phyloP scores from a whole-genome alignment of 2,329 filamentous ascomycete species.

The Calonectria crousiana region DNA sequence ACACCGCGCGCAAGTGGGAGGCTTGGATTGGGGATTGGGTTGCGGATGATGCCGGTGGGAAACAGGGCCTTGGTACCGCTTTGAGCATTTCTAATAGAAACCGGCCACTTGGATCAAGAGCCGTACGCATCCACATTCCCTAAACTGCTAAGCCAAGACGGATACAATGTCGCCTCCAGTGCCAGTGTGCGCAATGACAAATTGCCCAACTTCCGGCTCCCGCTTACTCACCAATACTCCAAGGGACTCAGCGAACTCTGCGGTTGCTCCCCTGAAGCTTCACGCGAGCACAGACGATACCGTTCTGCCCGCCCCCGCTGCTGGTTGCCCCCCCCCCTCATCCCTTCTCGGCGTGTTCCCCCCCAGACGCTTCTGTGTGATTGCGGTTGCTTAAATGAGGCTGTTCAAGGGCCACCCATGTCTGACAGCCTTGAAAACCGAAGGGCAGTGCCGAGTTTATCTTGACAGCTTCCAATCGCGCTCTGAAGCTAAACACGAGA shows the following conservation, averaged over 20 bases:
- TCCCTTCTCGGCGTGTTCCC: background rate
- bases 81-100: background rate
- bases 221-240: conserved; percentile 20
- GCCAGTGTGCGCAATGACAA: background rate
- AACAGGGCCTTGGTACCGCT: background rate
- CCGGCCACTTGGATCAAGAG: conserved; percentile 4
- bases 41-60: background rate
- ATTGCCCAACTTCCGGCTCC: conserved; percentile 12
- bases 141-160: background rate
- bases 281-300: conserved; percentile 14
- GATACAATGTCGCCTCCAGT: background rate
- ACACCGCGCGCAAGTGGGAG: background rate
- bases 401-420: conserved; percentile 15
- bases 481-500: background rate
- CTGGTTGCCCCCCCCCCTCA: background rate
- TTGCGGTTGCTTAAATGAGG: conserved; percentile 17
- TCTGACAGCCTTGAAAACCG: conserved; percentile 13
- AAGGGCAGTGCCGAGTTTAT: conserved; percentile 23
- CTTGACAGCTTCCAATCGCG: conserved; percentile 10
- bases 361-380: background rate
- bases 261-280: conserved; percentile 8
- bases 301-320: background rate
- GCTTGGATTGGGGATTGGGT: conserved; percentile 2
- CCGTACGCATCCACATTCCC: conserved; percentile 3
- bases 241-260: background rate